Conservation (phyloP, 78 protist genomes). For the Dictyostelium citrinum region DNA sequence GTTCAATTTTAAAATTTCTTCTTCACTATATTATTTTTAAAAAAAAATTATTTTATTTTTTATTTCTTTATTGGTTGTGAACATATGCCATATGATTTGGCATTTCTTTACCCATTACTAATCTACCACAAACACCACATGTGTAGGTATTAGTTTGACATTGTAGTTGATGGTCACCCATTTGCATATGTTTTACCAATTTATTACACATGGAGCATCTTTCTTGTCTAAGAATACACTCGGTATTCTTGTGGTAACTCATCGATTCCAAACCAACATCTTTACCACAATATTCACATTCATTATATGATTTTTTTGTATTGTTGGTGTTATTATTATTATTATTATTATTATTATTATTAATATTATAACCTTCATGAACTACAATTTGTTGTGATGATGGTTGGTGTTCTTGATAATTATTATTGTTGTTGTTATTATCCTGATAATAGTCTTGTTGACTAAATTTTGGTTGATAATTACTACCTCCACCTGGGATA, state of each 20-base stretch:
- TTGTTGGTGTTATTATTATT: background rate
- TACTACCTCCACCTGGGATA: background rate
- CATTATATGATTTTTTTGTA: background rate
- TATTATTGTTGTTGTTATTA: background rate
- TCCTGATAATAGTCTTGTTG: background rate
- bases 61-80: background rate
- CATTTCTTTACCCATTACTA: slow-evolving; percentile 15
- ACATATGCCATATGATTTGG: slow-evolving; percentile 36
- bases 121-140: slow-evolving; percentile 76
- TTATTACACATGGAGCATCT: slow-evolving; percentile 43
- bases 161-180: slow-evolving; percentile 9
- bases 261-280: background rate
- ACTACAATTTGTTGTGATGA: background rate
- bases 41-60: background rate
- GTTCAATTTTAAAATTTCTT: background rate
- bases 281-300: slow-evolving; percentile 59
- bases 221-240: slow-evolving; percentile 32
- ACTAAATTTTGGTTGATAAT: background rate
- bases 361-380: background rate
- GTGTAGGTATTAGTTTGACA: slow-evolving; percentile 48
- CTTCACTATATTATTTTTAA: background rate
- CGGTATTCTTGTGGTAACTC: slow-evolving; percentile 46
- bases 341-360: background rate
- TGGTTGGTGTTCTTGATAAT: too few species aligned
- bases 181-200: slow-evolving; percentile 25